Evolutionary conservation across 306 rosid genomes (phyloP).

Genomic region (Cucurbita ficifolia): DNA sequence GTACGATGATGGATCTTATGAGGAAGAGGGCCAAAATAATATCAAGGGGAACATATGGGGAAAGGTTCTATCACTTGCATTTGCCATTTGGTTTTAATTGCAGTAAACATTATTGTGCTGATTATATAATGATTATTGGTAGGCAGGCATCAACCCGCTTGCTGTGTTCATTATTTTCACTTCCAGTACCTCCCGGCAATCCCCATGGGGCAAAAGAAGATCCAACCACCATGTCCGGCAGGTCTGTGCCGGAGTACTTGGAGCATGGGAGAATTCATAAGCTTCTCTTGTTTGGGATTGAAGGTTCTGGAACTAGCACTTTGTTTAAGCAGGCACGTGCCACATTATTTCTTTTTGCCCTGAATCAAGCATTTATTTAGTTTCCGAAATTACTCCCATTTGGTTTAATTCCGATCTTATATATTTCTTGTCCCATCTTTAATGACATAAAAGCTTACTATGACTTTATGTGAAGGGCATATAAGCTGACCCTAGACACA

Average conservation of each 20-base stretch:
- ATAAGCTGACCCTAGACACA: neutral
- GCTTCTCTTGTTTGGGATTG: constrained; percentile 74
- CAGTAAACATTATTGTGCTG: constrained; percentile 16
- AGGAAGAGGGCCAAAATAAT: constrained; percentile 96
- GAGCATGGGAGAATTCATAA: constrained; percentile 70
- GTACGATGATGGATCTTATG: constrained; percentile 85
- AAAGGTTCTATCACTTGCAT: constrained; percentile 72
- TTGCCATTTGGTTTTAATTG: constrained; percentile 17
- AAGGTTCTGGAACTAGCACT: constrained; percentile 85
- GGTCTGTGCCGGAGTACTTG: constrained; percentile 61
- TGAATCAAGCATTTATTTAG: neutral
- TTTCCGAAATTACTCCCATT: neutral
- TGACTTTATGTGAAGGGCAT: neutral
- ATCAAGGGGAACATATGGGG: constrained; percentile 94
- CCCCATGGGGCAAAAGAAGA: constrained; percentile 45
- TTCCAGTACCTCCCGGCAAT: constrained; percentile 63
- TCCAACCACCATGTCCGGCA: constrained; percentile 31
- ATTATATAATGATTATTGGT: constrained; percentile 58
- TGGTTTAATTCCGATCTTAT: constrained; percentile 2
- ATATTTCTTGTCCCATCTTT: neutral
- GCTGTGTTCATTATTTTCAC: constrained; percentile 64
- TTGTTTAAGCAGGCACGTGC: constrained; percentile 62
- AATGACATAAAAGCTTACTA: neutral
- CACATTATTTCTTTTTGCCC: constrained; percentile 7
- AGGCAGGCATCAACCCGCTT: constrained; percentile 93